Evolutionary conservation across 768 basidiomycete genomes (phyloP).

Genomic region (Phanerochaete sordida): DNA sequence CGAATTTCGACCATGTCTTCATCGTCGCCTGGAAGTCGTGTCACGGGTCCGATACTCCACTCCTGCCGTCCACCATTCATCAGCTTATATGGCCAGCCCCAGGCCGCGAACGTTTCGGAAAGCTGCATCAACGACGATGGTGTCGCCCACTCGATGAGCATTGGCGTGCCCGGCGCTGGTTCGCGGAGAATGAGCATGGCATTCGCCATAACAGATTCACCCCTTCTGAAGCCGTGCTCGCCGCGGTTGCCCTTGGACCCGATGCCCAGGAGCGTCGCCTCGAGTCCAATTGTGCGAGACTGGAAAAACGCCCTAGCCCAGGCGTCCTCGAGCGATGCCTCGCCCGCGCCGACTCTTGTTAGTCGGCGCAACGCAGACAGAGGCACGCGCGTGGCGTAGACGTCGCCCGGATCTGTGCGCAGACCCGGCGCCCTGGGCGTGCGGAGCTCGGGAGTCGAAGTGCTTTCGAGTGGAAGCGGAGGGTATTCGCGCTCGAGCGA

Average conservation of each 20-base stretch:
- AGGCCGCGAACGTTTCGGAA: background rate
- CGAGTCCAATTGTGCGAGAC: background rate
- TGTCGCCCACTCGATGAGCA: background rate
- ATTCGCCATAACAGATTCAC: background rate
- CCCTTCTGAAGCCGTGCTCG: background rate
- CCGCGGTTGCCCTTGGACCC: background rate
- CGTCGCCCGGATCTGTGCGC: background rate
- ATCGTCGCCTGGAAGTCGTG: background rate
- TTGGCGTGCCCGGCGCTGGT: background rate
- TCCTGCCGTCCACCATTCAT: conserved; percentile 10
- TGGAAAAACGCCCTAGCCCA: background rate
- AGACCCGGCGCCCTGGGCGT: background rate
- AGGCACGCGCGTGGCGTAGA: background rate
- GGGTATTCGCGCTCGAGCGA: background rate
- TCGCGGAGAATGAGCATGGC: background rate
- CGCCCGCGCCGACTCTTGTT: background rate
- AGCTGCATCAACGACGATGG: background rate
- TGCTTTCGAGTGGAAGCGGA: background rate
- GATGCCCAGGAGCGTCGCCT: background rate
- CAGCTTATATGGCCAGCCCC: background rate
- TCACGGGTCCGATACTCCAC: background rate
- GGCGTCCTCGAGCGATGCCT: background rate
- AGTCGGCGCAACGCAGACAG: background rate
- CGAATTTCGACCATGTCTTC: conserved; percentile 10
- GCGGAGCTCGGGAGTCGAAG: background rate